Base-by-base conservation (phyloP, 176 grass and related monocot species). In the Tillandsia leiboldiana region DNA sequence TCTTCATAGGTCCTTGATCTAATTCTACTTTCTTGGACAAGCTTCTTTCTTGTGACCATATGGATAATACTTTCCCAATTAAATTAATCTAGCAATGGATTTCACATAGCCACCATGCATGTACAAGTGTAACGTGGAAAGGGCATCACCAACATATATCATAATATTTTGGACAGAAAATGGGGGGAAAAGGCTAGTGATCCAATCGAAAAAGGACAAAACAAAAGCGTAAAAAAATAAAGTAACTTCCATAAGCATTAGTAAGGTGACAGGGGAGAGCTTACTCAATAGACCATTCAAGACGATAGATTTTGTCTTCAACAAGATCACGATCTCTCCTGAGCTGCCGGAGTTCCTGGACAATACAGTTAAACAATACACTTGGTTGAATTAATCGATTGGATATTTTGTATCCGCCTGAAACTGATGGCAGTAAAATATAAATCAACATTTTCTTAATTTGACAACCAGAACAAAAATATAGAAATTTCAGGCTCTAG, bases 271-370 rank as follows among this genome's bases (percentile, higher is more conserved):
- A 18, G 42, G 9, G 71, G 51, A 20, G 81, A 20, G 81, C 88
- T 85, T 87, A 97, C 94, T 85, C 79, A 59, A 92, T 84, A 49
- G 89, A 92, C 89, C 94, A 97, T 73, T 90, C 90, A 65, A 97
- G 82, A 81, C 73, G 81, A 88, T 97, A 86, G 74, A 97, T 87
- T 80, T 28, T 90, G 75, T 97, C 94, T 65, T 97, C 94, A 80
- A 93, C 68, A 75, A 86, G 79, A 81, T 97, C 89, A 49, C 84
- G 86, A 26, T 97, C 84, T 72, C 81, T 87, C 66, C 94, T 93
- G 71, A 87, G 83, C 64, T 80, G 84, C 64, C 84, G 86, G 78
- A 97, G 86, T 70, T 87, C 87, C 94, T 97, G 77, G 42, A 51
- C 69, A 70, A 58, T 20, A 22, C n/a, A 22, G 33, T 42, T 8